Evolutionary conservation across 2,329 filamentous ascomycete genomes (phyloP).

Genomic region (Xylaria sp.): DNA sequence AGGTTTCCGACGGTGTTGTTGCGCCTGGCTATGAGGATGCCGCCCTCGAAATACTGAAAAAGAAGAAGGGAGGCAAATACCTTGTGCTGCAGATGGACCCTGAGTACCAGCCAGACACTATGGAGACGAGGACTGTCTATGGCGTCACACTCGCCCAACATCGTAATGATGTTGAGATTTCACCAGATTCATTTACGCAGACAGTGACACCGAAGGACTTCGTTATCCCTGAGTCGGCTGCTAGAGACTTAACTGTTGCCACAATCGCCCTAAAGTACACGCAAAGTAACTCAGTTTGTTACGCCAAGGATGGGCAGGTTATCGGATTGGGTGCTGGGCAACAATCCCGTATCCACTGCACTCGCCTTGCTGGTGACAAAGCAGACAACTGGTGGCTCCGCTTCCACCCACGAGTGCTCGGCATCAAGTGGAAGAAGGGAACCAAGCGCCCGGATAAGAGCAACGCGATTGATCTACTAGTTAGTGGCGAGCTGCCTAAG

Average conservation of each 20-base stretch:
- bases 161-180: constrained; percentile 91
- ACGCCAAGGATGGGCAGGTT: constrained; percentile 92
- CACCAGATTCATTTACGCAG: constrained; percentile 83
- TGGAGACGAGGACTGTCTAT: constrained; percentile 88
- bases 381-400: constrained; percentile 99
- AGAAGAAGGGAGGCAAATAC: constrained; percentile 99
- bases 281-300: constrained; percentile 99
- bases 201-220: constrained; percentile 88
- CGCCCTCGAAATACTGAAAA: constrained; percentile 89
- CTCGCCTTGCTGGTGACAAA: constrained; percentile 95
- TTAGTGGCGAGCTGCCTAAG: constrained; percentile 88
- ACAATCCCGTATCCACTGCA: constrained; percentile 98
- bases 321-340: constrained; percentile 95
- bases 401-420: constrained; percentile 89
- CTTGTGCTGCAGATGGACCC: constrained; percentile 95
- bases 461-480: constrained; percentile 96
- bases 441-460: constrained; percentile 97
- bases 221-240: constrained; percentile 80
- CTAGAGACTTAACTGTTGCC: constrained; percentile 91
- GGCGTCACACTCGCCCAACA: constrained; percentile 89
- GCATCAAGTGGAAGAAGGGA: constrained; percentile 96
- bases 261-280: constrained; percentile 99
- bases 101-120: constrained; percentile 81
- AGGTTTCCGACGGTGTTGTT: constrained; percentile 97
- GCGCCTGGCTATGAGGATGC: constrained; percentile 87